A percentile compares a stretch with the other conserved stretches of the same genome.
These are phyloP conservation scores for Fusarium sp. DNA, from an alignment of 2,329 filamentous ascomycete species.

Conservation along the genomic window DNA sequence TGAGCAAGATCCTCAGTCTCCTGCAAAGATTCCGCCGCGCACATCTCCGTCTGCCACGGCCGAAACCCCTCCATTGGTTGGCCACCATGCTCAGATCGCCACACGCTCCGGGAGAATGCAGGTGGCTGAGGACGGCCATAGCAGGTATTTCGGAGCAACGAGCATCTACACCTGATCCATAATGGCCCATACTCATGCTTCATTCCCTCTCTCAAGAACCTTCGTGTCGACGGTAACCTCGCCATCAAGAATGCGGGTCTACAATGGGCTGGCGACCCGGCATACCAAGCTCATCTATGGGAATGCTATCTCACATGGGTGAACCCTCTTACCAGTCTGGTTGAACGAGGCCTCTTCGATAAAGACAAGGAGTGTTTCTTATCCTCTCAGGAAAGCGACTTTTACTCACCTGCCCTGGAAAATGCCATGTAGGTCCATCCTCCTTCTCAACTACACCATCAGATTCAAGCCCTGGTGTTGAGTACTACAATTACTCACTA, in stretches of 20 bases:
- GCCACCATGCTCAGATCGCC: neutral
- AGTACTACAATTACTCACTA: neutral
- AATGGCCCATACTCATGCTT: neutral
- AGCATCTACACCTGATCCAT: neutral
- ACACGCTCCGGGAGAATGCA: neutral
- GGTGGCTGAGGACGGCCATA: neutral
- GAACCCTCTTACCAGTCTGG: neutral
- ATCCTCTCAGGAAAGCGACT: neutral
- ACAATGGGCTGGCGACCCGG: neutral
- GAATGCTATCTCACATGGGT: neutral
- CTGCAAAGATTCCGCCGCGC: neutral
- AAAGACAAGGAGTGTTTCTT: neutral
- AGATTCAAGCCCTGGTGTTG: neutral
- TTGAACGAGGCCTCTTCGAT: neutral
- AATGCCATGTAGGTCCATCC: neutral
- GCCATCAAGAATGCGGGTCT: neutral
- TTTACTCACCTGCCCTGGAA: neutral
- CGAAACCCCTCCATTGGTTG: neutral
- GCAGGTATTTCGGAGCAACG: neutral
- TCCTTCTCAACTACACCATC: neutral
- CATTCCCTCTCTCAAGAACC: neutral
- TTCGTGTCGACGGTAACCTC: neutral
- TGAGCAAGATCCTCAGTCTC: neutral
- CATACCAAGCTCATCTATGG: neutral
- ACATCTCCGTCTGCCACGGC: neutral